Conservation (phyloP, 2,329 filamentous ascomycete genomes). For the Penicillium palitans region DNA sequence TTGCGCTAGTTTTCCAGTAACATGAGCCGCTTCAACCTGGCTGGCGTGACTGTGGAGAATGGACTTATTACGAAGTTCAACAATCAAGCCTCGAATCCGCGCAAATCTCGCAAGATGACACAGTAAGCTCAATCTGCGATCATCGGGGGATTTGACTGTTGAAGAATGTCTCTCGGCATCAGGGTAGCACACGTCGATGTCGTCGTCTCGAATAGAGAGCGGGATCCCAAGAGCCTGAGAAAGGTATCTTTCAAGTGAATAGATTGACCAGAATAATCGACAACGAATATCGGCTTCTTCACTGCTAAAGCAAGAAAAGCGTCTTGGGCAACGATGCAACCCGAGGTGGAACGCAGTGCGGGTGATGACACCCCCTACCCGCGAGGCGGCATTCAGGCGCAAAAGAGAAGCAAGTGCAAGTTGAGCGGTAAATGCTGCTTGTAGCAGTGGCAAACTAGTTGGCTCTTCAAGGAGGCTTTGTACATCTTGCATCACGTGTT, state of each 20-base stretch:
- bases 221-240: constrained; percentile 59
- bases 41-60: constrained; percentile 49
- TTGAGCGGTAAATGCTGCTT: constrained; percentile 56
- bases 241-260: constrained; percentile 56
- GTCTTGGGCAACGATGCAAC: constrained; percentile 58
- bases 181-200: constrained; percentile 59
- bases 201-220: constrained; percentile 57
- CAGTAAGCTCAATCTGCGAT: constrained; percentile 39
- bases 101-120: constrained; percentile 51
- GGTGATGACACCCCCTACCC: constrained; percentile 56
- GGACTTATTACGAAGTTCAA: constrained; percentile 56
- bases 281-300: constrained; percentile 52
- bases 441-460: constrained; percentile 50
- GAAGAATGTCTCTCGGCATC: constrained; percentile 48
- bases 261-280: constrained; percentile 59
- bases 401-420: constrained; percentile 59
- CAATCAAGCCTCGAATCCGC: constrained; percentile 51
- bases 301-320: constrained; percentile 53
- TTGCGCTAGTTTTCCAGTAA: constrained; percentile 52
- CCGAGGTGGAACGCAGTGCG: constrained; percentile 59
- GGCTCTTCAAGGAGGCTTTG: constrained; percentile 50
- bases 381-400: constrained; percentile 58
- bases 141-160: not conserved
- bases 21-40: constrained; percentile 46
- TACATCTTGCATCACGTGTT: constrained; percentile 53